Evolutionary conservation across 2,329 filamentous ascomycete species (phyloP), one percentile per base, ranked within the genome.

Genomic region (Paraphaeosphaeria sporulosa): DNA sequence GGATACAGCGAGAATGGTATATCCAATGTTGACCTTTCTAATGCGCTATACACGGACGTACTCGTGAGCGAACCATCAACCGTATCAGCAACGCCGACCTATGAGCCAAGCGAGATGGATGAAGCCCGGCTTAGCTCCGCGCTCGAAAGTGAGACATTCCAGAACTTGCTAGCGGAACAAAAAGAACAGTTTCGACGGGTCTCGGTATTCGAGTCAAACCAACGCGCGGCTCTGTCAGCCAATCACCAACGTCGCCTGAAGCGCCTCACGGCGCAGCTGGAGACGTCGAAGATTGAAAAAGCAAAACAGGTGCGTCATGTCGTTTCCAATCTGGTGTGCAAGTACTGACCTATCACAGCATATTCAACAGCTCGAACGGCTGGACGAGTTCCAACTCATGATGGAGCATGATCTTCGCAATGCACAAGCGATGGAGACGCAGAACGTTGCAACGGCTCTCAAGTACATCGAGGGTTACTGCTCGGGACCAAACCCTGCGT

Each of bases 391-490:
- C 57, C 80, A 82, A 62, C 73, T 82, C 17, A 67, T 72, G 15
- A 78, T 76, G 21, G 80, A 83, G 64, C 75, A 79, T 40, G 78
- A 80, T 47, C 67, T 83, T 25, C 77, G 78, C 38, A 71, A 75
- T 54, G 58, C 70, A 3, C 82, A 84, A 23, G 72, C 70, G 1
- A 70, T 77, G 27, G 82, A 83, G 61, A 68, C 70, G 13, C 74
- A 78, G 40, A 81, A 82, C 64, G 76, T 76, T 12, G 78, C 76
- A 0, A 82, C 79, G 2, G 81, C 81, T 0, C 66, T 83, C 3
- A 80, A 79, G 60, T 78, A 83, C 60, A 82, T 83, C 75, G 79
- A 82, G 59, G 80, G 80, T 4, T 84, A 82, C 61, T 83, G 81
- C 58, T 74, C 75, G 5, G 80, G 80, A 13, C 73, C 68, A 17